Evolutionary conservation across 768 basidiomycete genomes (phyloP).

Genomic region (Podaxis mareebaensis): DNA sequence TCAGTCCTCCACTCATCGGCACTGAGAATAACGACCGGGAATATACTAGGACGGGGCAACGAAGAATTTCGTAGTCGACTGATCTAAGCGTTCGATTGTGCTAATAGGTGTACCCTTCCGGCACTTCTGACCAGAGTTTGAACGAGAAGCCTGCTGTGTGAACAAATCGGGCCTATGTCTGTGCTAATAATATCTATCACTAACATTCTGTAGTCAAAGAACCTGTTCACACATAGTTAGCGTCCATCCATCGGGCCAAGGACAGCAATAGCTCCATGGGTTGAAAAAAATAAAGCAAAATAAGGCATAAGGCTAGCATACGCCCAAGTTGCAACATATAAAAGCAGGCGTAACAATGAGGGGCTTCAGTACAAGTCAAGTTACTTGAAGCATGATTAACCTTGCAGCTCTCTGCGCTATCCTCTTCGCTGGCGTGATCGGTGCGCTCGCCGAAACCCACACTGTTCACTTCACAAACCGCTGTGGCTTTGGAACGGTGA

Average conservation of each 20-base stretch:
- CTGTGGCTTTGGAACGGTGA: constrained; percentile 34
- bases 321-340: too few species aligned
- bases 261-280: not conserved
- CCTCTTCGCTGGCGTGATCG: constrained; percentile 21
- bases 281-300: too few species aligned
- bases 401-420: constrained; percentile 17
- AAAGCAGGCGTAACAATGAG: too few species aligned
- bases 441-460: constrained; percentile 33
- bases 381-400: not conserved
- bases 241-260: not conserved
- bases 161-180: not conserved
- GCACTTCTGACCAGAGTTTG: not conserved
- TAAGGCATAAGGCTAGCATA: too few species aligned
- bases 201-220: not conserved
- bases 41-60: too few species aligned
- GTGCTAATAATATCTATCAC: not conserved
- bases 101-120: not conserved
- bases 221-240: not conserved
- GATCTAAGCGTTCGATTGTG: too few species aligned
- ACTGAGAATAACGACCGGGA: too few species aligned
- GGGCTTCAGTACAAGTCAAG: too few species aligned
- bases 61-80: too few species aligned
- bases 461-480: constrained; percentile 38
- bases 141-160: not conserved
- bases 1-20: too few species aligned